phyloP scores from a whole-genome alignment of 176 grass and related monocot species.

The Cenchrus purpureus region DNA sequence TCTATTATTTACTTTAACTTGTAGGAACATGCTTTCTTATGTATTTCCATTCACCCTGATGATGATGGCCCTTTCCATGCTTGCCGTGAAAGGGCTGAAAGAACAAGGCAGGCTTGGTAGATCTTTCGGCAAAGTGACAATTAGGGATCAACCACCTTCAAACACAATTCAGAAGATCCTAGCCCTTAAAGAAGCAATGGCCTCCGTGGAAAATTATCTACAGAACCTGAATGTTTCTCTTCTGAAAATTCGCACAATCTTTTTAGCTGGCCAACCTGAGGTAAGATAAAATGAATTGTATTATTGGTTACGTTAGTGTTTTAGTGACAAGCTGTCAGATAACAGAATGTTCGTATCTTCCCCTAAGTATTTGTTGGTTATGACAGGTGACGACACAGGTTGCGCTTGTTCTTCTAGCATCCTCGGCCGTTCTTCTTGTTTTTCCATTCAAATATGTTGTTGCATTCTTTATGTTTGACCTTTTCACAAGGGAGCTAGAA shows the following conservation, averaged over 20 bases:
- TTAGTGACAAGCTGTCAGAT: slow-evolving; percentile 19
- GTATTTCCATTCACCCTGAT: slow-evolving; percentile 72
- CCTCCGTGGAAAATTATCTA: slow-evolving; percentile 89
- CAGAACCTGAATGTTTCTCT: slow-evolving; percentile 82
- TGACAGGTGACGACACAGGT: slow-evolving; percentile 86
- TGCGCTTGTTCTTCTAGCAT: slow-evolving; percentile 70
- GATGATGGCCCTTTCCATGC: slow-evolving; percentile 71
- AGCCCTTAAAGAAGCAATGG: slow-evolving; percentile 95
- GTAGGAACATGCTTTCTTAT: slow-evolving; percentile 85
- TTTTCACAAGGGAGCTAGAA: slow-evolving; percentile 78
- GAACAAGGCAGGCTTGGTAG: slow-evolving; percentile 89
- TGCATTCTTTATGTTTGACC: slow-evolving; percentile 60
- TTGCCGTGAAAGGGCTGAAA: slow-evolving; percentile 83
- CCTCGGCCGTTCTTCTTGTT: slow-evolving; percentile 63
- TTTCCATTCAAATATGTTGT: slow-evolving; percentile 88
- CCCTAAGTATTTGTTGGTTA: slow-evolving; percentile 23
- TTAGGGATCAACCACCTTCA: slow-evolving; percentile 88
- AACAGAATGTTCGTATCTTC: neutral
- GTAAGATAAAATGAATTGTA: slow-evolving; percentile 50
- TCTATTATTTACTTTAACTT: slow-evolving; percentile 9
- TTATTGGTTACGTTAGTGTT: neutral
- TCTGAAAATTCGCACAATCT: slow-evolving; percentile 75
- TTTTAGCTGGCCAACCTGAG: slow-evolving; percentile 90
- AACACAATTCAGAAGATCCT: slow-evolving; percentile 96
- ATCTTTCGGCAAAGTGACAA: slow-evolving; percentile 88